These are phyloP conservation scores for Chaetomium olivaceum DNA, from an alignment of 2,329 filamentous ascomycete species.

Conservation along the genomic window DNA sequence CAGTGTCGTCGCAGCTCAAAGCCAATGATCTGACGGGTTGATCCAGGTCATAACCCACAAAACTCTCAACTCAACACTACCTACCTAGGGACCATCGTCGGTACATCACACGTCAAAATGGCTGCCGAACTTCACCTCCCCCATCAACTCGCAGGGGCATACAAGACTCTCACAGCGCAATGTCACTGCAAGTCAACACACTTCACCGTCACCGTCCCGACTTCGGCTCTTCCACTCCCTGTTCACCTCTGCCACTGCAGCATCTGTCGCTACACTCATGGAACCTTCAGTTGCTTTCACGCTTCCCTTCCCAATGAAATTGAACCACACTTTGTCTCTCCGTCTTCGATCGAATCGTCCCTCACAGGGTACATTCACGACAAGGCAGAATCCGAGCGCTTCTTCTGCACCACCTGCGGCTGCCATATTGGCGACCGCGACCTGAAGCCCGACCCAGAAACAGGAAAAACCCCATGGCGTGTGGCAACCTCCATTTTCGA, in stretches of 20 bases:
- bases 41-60: not conserved
- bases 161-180: conserved; percentile 45
- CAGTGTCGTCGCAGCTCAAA: not conserved
- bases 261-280: conserved; percentile 46
- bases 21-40: not conserved
- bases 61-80: not conserved
- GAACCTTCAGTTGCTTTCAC: conserved; percentile 47
- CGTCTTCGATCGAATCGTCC: conserved; percentile 40
- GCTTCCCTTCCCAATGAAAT: conserved; percentile 40
- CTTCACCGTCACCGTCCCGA: conserved; percentile 45
- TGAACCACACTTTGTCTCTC: conserved; percentile 43
- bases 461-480: conserved; percentile 40
- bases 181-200: conserved; percentile 49
- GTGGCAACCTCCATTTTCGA: conserved; percentile 45
- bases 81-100: not conserved
- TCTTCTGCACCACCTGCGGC: conserved; percentile 50
- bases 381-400: conserved; percentile 37
- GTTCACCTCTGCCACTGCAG: conserved; percentile 50
- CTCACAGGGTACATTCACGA: conserved; percentile 42
- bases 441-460: conserved; percentile 23
- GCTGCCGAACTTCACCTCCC: conserved; percentile 27
- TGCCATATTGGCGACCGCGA: conserved; percentile 46
- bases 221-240: conserved; percentile 42
- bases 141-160: conserved; percentile 21
- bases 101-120: conserved; percentile 16